Evolutionary conservation across 371 early-diverging fungal species (phyloP).

Genomic region (Mortierella sp.): DNA sequence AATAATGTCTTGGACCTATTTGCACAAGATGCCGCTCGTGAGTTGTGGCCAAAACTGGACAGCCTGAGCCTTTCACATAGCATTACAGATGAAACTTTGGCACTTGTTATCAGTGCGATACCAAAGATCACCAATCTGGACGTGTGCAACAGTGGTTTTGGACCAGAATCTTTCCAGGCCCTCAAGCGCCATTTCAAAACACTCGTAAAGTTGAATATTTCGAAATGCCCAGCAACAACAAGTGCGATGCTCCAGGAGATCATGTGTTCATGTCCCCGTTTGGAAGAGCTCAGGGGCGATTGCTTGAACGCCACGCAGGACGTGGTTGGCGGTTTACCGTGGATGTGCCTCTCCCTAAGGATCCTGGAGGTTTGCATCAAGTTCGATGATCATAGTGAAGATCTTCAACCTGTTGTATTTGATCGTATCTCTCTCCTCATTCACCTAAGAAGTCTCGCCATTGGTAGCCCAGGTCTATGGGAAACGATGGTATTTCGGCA

Average conservation of each 20-base stretch:
- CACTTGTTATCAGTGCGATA: too few species aligned
- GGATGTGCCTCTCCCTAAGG: background rate
- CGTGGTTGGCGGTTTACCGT: background rate
- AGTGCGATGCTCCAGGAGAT: background rate
- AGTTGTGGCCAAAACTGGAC: too few species aligned
- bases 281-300: background rate
- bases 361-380: background rate
- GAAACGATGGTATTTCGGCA: background rate
- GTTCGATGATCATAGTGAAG: background rate
- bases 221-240: background rate
- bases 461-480: background rate
- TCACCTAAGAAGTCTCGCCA: background rate
- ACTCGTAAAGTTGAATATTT: background rate
- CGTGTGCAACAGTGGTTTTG: too few species aligned
- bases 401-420: background rate
- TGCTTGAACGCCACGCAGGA: background rate
- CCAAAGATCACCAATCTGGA: too few species aligned
- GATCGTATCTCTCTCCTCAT: background rate
- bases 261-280: background rate
- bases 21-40: too few species aligned
- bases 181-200: too few species aligned
- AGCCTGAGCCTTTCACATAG: too few species aligned
- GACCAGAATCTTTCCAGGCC: too few species aligned
- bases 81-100: too few species aligned
- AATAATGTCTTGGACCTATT: too few species aligned